Evolutionary conservation across 495 filamentous ascomycete species (phyloP).

Genomic region (Tetracladium setigerum): DNA sequence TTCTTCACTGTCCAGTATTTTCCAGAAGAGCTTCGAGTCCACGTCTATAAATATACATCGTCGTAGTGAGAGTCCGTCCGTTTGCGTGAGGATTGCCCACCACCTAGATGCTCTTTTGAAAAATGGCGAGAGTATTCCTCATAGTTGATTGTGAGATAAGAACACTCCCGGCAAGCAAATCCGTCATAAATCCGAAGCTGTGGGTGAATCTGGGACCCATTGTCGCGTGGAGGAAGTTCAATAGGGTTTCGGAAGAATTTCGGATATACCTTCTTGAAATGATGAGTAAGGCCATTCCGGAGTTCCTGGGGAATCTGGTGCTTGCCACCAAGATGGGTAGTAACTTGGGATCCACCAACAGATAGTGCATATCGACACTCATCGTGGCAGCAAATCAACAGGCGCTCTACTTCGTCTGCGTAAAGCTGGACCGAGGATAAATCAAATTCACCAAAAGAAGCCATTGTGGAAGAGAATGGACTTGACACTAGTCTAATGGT

Average conservation of each 20-base stretch:
- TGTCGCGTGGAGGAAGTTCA: conserved; percentile 1
- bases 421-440: too few relatives aligned
- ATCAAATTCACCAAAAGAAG: not conserved
- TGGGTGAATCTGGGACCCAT: conserved; percentile 5
- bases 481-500: too few relatives aligned
- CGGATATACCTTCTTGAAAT: conserved; percentile 1
- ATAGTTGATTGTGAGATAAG: conserved; percentile 7
- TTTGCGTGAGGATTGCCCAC: not conserved
- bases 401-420: not conserved
- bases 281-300: conserved; percentile 2
- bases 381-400: not conserved
- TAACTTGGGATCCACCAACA: not conserved
- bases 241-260: conserved; percentile 3
- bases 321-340: not conserved
- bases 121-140: not conserved
- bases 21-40: not conserved
- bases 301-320: not conserved
- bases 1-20: conserved; percentile 1
- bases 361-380: not conserved
- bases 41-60: conserved; percentile 4
- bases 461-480: not conserved
- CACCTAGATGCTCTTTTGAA: conserved; percentile 1
- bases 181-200: conserved; percentile 2
- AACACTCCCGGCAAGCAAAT: conserved; percentile 1
- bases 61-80: not conserved